phyloP scores from a whole-genome alignment of 2,329 filamentous ascomycete species.

The Claviceps cyperi region DNA sequence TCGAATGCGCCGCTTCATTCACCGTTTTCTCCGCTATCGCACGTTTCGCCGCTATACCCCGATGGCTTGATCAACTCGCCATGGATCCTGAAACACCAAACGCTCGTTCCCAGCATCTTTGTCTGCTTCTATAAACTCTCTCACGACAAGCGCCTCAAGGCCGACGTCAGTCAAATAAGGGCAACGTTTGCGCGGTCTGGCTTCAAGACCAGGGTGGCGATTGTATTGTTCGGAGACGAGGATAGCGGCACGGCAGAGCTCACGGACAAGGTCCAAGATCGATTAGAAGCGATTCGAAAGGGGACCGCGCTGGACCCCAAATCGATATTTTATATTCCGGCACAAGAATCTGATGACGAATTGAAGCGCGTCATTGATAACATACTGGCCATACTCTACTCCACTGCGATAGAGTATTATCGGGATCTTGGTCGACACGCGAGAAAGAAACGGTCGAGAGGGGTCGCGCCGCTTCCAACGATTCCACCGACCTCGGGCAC shows the following conservation, averaged over 20 bases:
- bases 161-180: slow-evolving; percentile 68
- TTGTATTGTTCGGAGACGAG: slow-evolving; percentile 36
- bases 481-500: slow-evolving; percentile 71
- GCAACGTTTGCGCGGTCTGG: slow-evolving; percentile 51
- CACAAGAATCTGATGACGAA: slow-evolving; percentile 56
- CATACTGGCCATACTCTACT: slow-evolving; percentile 59
- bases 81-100: slow-evolving; percentile 85
- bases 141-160: slow-evolving; percentile 75
- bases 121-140: slow-evolving; percentile 69
- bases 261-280: slow-evolving; percentile 52
- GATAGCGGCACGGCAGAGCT: slow-evolving; percentile 25
- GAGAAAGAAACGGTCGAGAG: slow-evolving; percentile 72
- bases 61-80: slow-evolving; percentile 71
- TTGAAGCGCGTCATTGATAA: slow-evolving; percentile 59
- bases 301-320: slow-evolving; percentile 72
- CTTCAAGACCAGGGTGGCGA: slow-evolving; percentile 64
- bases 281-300: slow-evolving; percentile 64
- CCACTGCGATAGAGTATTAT: slow-evolving; percentile 75
- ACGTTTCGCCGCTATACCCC: slow-evolving; percentile 68
- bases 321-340: slow-evolving; percentile 71
- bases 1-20: slow-evolving; percentile 59
- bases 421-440: slow-evolving; percentile 85
- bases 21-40: slow-evolving; percentile 78
- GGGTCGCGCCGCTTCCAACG: slow-evolving; percentile 64
- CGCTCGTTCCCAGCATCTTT: slow-evolving; percentile 65